Evolutionary conservation across 169 alveolate genomes (phyloP).

Genomic region (Neospora caninum): DNA sequence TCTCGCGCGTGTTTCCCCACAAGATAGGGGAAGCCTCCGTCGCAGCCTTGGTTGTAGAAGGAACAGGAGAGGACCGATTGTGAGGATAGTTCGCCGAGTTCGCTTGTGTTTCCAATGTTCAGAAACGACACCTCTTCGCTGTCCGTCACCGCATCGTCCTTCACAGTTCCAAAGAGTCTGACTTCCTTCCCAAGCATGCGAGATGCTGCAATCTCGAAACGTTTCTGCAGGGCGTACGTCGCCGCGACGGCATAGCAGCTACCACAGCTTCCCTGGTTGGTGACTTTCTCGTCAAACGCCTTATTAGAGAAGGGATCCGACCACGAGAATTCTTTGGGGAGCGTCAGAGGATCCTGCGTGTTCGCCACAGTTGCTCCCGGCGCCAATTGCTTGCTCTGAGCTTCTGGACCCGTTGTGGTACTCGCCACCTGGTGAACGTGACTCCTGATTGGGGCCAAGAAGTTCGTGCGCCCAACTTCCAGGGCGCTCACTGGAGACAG

Average conservation of each 20-base stretch:
- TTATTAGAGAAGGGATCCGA: slow-evolving; percentile 73
- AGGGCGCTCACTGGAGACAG: slow-evolving; percentile 30
- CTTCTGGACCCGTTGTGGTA: neutral
- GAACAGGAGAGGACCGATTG: slow-evolving; percentile 79
- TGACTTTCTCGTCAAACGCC: slow-evolving; percentile 11
- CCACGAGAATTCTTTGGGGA: slow-evolving; percentile 70
- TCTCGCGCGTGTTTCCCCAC: slow-evolving; percentile 86
- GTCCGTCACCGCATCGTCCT: neutral
- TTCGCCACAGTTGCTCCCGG: neutral
- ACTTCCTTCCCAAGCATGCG: slow-evolving; percentile 44
- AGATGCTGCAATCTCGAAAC: slow-evolving; percentile 79
- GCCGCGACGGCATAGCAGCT: slow-evolving; percentile 87
- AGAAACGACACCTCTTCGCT: neutral
- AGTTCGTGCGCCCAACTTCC: neutral
- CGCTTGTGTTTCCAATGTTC: neutral
- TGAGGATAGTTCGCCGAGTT: slow-evolving; percentile 67
- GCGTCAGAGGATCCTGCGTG: neutral
- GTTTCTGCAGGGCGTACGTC: slow-evolving; percentile 76
- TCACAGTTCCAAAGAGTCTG: neutral
- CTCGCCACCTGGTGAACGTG: neutral
- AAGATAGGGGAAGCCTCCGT: slow-evolving; percentile 90
- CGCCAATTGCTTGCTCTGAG: neutral
- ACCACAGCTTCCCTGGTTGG: slow-evolving; percentile 87
- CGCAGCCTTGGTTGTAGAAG: slow-evolving; percentile 88
- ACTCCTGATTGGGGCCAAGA: neutral